Percentiles rank a stretch among this genome's conserved stretches.
These are phyloP conservation scores for Alternaria sp. DNA, from an alignment of 2,329 filamentous ascomycete species.

Conservation along the genomic window DNA sequence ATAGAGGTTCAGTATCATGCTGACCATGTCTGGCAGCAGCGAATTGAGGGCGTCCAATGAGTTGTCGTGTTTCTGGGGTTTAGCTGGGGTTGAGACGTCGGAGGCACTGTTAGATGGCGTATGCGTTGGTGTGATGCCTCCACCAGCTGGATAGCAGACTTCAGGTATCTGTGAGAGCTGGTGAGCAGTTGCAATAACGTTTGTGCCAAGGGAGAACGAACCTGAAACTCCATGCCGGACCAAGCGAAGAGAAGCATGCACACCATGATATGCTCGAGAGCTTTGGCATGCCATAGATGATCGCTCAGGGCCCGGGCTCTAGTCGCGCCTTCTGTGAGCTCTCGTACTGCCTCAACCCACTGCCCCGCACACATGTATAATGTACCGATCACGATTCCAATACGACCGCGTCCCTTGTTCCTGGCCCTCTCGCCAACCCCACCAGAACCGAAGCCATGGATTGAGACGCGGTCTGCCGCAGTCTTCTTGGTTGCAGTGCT, in stretches of 20 bases:
- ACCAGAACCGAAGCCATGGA: constrained; percentile 69
- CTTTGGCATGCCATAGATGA: constrained; percentile 97
- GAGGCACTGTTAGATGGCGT: constrained; percentile 50
- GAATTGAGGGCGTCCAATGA: constrained; percentile 60
- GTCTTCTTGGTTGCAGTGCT: constrained; percentile 61
- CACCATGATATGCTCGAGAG: constrained; percentile 84
- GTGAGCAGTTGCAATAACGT: background rate
- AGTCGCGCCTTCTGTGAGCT: constrained; percentile 80
- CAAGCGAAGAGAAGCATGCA: constrained; percentile 85
- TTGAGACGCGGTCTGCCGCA: constrained; percentile 68
- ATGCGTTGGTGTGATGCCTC: constrained; percentile 53
- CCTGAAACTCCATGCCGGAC: constrained; percentile 82
- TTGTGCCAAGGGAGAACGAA: constrained; percentile 50
- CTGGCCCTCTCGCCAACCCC: constrained; percentile 79
- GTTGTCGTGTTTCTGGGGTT: constrained; percentile 52
- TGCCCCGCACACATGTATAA: constrained; percentile 88
- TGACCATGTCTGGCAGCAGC: constrained; percentile 76
- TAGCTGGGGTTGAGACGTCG: constrained; percentile 51
- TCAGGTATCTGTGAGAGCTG: constrained; percentile 59
- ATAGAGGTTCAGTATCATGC: constrained; percentile 78
- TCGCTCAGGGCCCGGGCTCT: constrained; percentile 83
- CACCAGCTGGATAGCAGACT: constrained; percentile 59
- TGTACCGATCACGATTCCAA: constrained; percentile 81
- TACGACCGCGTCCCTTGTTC: constrained; percentile 80
- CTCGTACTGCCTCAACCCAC: constrained; percentile 86